Base-by-base conservation (phyloP, 2,329 filamentous ascomycete genomes). In the Ophioceras dolichostomum region DNA sequence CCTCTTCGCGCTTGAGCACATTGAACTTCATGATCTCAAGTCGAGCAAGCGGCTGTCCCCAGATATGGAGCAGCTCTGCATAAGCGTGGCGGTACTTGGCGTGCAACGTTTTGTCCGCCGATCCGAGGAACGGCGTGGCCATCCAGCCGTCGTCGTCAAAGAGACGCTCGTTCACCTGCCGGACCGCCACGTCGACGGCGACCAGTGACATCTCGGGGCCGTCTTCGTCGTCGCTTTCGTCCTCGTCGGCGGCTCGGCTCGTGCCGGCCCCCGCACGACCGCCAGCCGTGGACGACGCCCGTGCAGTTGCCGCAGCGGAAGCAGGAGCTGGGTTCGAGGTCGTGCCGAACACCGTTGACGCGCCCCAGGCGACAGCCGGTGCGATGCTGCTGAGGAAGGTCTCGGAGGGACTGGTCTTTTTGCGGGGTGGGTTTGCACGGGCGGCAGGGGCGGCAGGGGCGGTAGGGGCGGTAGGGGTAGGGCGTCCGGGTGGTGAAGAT, bases 1-100 rank as follows among this genome's bases (percentile, higher is more conserved):
- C 43, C 16, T 51, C 52, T 34, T 67, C 63, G 19, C 71, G 68
- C 38, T 69, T 69, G 28, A 81, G 58, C 4, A 73, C 67, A 43
- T 80, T 80, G 49, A 81, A 82, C 49, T 83, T 82, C 57, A 82
- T 65, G 20, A 83, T 70, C 50, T 83, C 78, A 2, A 82, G 64
- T 14, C 76, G 65, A 22, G 73, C 66, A 4, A 81, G 57, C 0
- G 75, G 75, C 39, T 76, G 68, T 2, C 66, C 62, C 78, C 78
- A 82, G 56, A 75, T 70, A 45, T 77, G 76, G 4, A 83, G 63
- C 56, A 82, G 68, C 53, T 80, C 75, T n/a, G 77, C 76, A 47
- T 83, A 83, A 1, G 70, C 66, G 41, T 73, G 70, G 26, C 78
- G 70, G 48, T 81, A 83, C 47, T 61, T 64, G n/a, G 67, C 64